Base-by-base conservation (phyloP, 2,329 filamentous ascomycete species). In the Tolypocladium inflatum region DNA sequence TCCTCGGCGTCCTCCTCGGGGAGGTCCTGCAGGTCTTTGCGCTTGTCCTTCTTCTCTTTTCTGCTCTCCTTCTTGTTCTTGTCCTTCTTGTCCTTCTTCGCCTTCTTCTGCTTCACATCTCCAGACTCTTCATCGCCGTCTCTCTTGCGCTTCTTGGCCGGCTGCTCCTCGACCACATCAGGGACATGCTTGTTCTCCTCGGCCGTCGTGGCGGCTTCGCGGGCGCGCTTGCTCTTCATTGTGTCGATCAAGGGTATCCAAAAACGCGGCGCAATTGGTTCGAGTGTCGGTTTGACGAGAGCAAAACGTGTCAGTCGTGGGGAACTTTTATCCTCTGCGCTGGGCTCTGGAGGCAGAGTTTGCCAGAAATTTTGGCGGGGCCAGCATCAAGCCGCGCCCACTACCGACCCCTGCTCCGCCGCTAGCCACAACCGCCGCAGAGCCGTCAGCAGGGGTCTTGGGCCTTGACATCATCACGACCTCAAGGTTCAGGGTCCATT, bases 31-130 rank as follows among this genome's bases (percentile, higher is more conserved):
- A 75, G 63, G 52, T 75, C 63, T 63, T 73, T 72, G 56, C 71
- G 69, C 65, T 74, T 74, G 35, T 74, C 70, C 63, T 76, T 74
- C 64, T 73, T 74, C 55, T 74, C 73, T 58, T 73, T 71, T 45
- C 73, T 70, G 57, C 67, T 70, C 62, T 73, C 68, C 58, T 30
- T 21, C 45, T 48, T 48, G 45, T 71, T 69, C 56, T 73, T 72
- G 23, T 61, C 64, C 62, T 68, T 68, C 60, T 73, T 72, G 35
- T 61, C 64, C 63, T 68, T 68, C 60, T 72, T 70, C 48, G 42
- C 54, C 62, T 68, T 70, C 61, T 72, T 71, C 62, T 64, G 63
- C 48, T 67, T 59, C 52, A 59, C 26, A n/a, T 55, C 60, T 9
- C 61, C 58, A 6, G 48, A 51, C 41, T 39, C 59, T 23, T 70